Percentiles rank a stretch among this genome's conserved stretches.
Evolutionary conservation across 805 yeast species (phyloP).

Genomic region (Cyberlindnera misumaiensis): DNA sequence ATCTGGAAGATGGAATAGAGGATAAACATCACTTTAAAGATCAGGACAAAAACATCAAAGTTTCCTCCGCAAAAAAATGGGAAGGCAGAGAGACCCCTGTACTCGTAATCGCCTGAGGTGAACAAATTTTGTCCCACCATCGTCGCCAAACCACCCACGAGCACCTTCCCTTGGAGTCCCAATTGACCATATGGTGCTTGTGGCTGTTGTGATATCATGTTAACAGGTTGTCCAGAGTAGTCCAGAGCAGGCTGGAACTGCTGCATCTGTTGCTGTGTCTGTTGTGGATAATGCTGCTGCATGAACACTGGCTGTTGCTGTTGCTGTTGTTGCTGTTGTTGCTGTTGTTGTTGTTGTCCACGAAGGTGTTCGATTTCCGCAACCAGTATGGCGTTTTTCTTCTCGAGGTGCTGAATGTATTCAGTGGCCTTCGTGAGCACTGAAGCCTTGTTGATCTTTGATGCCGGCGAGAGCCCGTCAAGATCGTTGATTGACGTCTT

Average conservation of each 20-base stretch:
- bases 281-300: conserved; percentile 9
- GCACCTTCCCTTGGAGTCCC: conserved; percentile 29
- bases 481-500: conserved; percentile 40
- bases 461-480: conserved; percentile 72
- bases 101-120: conserved; percentile 27
- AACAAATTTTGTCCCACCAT: conserved; percentile 32
- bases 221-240: conserved; percentile 19
- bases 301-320: conserved; percentile 2
- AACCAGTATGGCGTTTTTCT: conserved; percentile 30
- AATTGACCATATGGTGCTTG: conserved; percentile 17
- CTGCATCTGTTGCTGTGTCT: conserved; percentile 4
- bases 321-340: conserved; percentile 3
- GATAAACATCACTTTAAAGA: conserved; percentile 24
- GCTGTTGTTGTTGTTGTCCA: conserved; percentile 7
- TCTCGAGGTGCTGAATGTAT: conserved; percentile 67
- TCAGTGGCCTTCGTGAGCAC: conserved; percentile 74
- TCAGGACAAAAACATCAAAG: conserved; percentile 20
- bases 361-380: conserved; percentile 48
- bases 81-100: conserved; percentile 37
- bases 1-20: conserved; percentile 17
- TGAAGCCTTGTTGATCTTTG: conserved; percentile 71
- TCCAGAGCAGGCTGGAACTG: conserved; percentile 22
- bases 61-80: conserved; percentile 28
- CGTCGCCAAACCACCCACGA: conserved; percentile 45
- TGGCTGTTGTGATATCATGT: conserved; percentile 19